Conservation (phyloP, 129 eudicot species). For the Pulicaria dysenterica region DNA sequence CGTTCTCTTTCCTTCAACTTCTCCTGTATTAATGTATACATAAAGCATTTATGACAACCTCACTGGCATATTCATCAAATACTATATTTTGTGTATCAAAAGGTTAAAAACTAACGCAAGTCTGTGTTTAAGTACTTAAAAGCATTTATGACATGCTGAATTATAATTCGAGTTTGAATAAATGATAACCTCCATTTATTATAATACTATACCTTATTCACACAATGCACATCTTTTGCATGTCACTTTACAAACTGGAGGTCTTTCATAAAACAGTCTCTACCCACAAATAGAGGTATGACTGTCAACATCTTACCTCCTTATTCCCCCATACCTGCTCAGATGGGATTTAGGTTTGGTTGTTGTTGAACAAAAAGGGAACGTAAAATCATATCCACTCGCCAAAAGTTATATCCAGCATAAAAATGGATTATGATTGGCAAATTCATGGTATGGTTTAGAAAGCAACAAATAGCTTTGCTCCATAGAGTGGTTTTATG, state of each 20-base stretch:
- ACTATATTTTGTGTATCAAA: neutral
- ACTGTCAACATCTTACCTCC: too few species aligned
- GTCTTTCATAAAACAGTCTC: too few species aligned
- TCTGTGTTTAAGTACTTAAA: slow-evolving; percentile 1
- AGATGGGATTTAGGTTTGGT: too few species aligned
- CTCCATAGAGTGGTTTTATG: neutral
- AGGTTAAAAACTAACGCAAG: neutral
- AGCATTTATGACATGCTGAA: neutral
- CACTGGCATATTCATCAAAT: slow-evolving; percentile 6
- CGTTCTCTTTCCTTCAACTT: slow-evolving; percentile 88
- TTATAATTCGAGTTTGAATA: too few species aligned
- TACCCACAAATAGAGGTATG: too few species aligned
- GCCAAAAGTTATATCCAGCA: neutral
- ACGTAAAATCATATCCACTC: neutral
- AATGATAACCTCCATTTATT: neutral
- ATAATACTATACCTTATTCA: neutral
- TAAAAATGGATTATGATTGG: neutral
- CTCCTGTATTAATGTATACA: slow-evolving; percentile 48
- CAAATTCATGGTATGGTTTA: neutral
- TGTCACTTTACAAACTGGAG: too few species aligned
- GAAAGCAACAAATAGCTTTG: too few species aligned
- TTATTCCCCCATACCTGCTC: too few species aligned
- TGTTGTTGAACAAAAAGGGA: neutral
- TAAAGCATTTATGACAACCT: slow-evolving; percentile 12
- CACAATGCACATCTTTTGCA: too few species aligned